A percentile compares a stretch with the other conserved stretches of the same genome.
Evolutionary conservation across 345 rosid species (phyloP).

Genomic region (Garcia nutans): DNA sequence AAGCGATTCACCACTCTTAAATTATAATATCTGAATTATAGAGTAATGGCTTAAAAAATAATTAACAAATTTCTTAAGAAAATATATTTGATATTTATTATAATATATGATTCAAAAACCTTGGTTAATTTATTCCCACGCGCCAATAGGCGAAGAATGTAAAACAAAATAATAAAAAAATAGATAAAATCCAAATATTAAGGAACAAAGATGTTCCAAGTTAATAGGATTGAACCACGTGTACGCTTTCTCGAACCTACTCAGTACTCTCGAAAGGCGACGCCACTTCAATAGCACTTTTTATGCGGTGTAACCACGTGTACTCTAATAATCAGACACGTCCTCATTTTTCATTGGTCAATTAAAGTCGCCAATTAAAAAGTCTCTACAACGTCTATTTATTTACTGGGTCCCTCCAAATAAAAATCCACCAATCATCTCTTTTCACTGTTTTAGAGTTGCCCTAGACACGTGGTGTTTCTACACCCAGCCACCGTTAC

Average conservation of each 20-base stretch:
- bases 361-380: not conserved
- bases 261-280: not conserved
- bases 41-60: too few species aligned
- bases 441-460: constrained; percentile 7
- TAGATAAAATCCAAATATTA: not conserved
- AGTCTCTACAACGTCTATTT: not conserved
- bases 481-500: constrained; percentile 21
- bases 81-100: too few species aligned
- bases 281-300: not conserved
- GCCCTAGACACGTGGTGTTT: constrained; percentile 54
- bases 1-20: too few species aligned
- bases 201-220: not conserved
- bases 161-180: too few species aligned
- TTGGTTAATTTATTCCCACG: too few species aligned
- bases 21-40: too few species aligned
- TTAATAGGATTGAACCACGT: constrained; percentile 28
- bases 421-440: constrained; percentile 20
- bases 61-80: too few species aligned
- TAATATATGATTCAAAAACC: too few species aligned
- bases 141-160: too few species aligned
- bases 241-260: constrained; percentile 36
- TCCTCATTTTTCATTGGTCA: not conserved
- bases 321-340: constrained; percentile 21
- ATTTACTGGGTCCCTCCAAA: constrained; percentile 22
- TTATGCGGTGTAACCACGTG: constrained; percentile 17